phyloP scores from a whole-genome alignment of 2,329 filamentous ascomycete genomes.

The Sclerotiophoma versabilis region DNA sequence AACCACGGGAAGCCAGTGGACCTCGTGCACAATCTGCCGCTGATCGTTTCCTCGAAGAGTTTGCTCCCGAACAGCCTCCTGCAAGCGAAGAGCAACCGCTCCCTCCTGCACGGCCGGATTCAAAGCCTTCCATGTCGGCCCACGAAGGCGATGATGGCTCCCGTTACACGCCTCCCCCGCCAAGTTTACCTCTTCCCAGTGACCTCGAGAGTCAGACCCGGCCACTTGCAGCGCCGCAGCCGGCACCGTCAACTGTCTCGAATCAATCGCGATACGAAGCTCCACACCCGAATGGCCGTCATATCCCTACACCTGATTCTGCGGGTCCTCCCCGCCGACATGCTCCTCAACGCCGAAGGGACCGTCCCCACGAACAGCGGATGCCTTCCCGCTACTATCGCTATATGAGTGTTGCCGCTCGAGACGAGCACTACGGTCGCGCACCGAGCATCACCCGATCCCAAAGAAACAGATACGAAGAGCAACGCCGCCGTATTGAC shows the following conservation, averaged over 20 bases:
- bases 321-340: constrained; percentile 31
- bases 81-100: constrained; percentile 24
- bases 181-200: constrained; percentile 22
- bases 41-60: constrained; percentile 47
- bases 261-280: constrained; percentile 43
- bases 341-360: constrained; percentile 42
- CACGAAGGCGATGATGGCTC: constrained; percentile 38
- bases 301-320: constrained; percentile 38
- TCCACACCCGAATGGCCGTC: constrained; percentile 28
- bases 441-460: constrained; percentile 45
- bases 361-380: constrained; percentile 41
- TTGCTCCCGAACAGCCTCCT: constrained; percentile 32
- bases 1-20: constrained; percentile 30
- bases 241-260: constrained; percentile 40
- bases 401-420: constrained; percentile 43
- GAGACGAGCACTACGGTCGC: constrained; percentile 46
- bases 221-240: constrained; percentile 28
- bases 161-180: constrained; percentile 40
- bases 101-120: constrained; percentile 20
- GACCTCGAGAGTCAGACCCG: constrained; percentile 24
- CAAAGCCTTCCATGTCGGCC: constrained; percentile 24
- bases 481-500: constrained; percentile 46
- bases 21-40: constrained; percentile 38
- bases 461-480: constrained; percentile 46
- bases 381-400: constrained; percentile 46